phyloP scores from a whole-genome alignment of 768 basidiomycete genomes.

The Gelatoporia subvermispora region DNA sequence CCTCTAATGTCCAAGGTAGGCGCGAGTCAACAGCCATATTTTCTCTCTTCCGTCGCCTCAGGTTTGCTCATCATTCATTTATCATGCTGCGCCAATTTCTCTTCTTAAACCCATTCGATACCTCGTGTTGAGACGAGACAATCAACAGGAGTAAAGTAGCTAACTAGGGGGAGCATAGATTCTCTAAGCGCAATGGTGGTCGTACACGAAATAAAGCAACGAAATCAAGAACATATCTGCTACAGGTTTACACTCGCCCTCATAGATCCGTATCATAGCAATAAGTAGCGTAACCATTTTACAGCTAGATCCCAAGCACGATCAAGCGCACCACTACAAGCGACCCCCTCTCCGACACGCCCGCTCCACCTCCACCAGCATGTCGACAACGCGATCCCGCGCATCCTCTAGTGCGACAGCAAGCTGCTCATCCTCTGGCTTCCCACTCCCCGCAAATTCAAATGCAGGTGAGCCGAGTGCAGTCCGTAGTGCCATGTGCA shows the following conservation, averaged over 20 bases:
- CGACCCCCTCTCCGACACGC: constrained; percentile 13
- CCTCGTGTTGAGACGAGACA: too few relatives aligned
- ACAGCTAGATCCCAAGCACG: not conserved
- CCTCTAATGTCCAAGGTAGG: too few relatives aligned
- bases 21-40: too few relatives aligned
- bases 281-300: constrained; percentile 6
- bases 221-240: not conserved
- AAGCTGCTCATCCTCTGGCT: constrained; percentile 36
- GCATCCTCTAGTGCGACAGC: constrained; percentile 61
- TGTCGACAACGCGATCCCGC: constrained; percentile 70
- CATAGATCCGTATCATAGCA: not conserved
- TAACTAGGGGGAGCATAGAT: too few relatives aligned
- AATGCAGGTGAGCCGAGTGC: constrained; percentile 53
- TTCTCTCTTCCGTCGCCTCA: too few relatives aligned
- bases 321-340: too few relatives aligned
- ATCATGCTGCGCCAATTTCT: too few relatives aligned
- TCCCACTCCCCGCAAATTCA: constrained; percentile 28
- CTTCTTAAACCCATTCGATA: too few relatives aligned
- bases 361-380: constrained; percentile 41
- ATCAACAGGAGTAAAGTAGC: too few relatives aligned
- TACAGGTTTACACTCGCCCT: not conserved
- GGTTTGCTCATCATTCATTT: too few relatives aligned
- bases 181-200: not conserved
- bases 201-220: not conserved
- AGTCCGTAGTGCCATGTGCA: constrained; percentile 43